phyloP scores from a whole-genome alignment of 441 rosid genomes.

The Adansonia gregorii region DNA sequence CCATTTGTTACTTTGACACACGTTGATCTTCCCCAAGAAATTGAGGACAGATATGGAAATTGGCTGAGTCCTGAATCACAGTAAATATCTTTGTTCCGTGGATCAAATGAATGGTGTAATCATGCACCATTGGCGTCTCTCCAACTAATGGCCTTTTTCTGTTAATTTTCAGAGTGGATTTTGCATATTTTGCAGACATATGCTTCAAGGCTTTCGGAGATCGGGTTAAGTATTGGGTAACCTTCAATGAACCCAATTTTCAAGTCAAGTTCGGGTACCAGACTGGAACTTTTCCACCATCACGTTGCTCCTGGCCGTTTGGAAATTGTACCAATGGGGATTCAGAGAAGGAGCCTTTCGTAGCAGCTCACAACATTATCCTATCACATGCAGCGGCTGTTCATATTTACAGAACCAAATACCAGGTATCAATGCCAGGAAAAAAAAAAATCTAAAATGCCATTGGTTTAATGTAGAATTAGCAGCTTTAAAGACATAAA shows the following conservation, averaged over 20 bases:
- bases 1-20: constrained; percentile 60
- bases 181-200: constrained; percentile 46
- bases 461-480: not conserved
- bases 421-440: constrained; percentile 51
- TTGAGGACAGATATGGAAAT: constrained; percentile 56
- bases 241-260: constrained; percentile 74
- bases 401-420: constrained; percentile 50
- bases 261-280: constrained; percentile 46
- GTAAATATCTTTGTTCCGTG: constrained; percentile 7
- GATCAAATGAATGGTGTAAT: not conserved
- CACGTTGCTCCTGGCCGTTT: constrained; percentile 57
- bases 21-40: constrained; percentile 57
- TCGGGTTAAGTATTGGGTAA: constrained; percentile 53
- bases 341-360: constrained; percentile 70
- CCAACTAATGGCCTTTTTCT: constrained; percentile 1
- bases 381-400: constrained; percentile 72
- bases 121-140: not conserved
- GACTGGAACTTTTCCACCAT: constrained; percentile 54
- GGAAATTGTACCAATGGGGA: constrained; percentile 66
- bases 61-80: constrained; percentile 44
- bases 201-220: constrained; percentile 59
- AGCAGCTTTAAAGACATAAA: not conserved
- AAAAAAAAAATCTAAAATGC: not conserved
- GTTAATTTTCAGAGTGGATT: constrained; percentile 47
- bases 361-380: constrained; percentile 71